Evolutionary conservation across 2,329 filamentous ascomycete genomes (phyloP).

Genomic region (Xylariaceae sp.): DNA sequence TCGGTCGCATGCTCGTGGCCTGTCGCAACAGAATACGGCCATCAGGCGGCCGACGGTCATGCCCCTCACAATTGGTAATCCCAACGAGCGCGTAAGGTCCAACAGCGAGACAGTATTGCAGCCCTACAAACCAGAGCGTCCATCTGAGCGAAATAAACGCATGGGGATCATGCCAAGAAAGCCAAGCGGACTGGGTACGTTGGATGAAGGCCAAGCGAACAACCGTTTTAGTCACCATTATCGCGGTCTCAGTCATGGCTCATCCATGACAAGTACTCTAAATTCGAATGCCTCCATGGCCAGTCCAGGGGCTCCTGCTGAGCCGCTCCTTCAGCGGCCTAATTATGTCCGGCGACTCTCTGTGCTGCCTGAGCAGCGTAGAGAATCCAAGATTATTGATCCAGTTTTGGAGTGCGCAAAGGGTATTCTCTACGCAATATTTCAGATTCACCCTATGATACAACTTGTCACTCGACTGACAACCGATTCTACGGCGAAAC

Average conservation of each 20-base stretch:
- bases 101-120: constrained; percentile 60
- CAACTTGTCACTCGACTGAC: constrained; percentile 61
- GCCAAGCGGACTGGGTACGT: constrained; percentile 55
- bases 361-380: constrained; percentile 58
- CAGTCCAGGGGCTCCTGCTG: constrained; percentile 58
- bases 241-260: constrained; percentile 63
- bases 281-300: constrained; percentile 38
- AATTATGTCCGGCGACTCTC: constrained; percentile 62
- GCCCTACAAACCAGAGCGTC: constrained; percentile 44
- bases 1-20: constrained; percentile 73
- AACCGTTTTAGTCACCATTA: constrained; percentile 66
- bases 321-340: constrained; percentile 53
- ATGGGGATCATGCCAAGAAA: constrained; percentile 62
- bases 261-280: constrained; percentile 55
- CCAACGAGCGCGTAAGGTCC: constrained; percentile 63
- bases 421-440: constrained; percentile 62
- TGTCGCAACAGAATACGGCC: constrained; percentile 63
- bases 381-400: constrained; percentile 58
- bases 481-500: constrained; percentile 56
- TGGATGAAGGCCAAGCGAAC: constrained; percentile 59
- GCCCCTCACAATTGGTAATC: constrained; percentile 63
- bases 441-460: constrained; percentile 64
- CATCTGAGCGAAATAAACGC: constrained; percentile 55
- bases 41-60: constrained; percentile 69
- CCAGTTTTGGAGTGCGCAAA: constrained; percentile 62